Evolutionary conservation across 148 eudicot species (phyloP), one percentile per base, ranked within the genome.

Genomic region (Fagopyrum esculentum): DNA sequence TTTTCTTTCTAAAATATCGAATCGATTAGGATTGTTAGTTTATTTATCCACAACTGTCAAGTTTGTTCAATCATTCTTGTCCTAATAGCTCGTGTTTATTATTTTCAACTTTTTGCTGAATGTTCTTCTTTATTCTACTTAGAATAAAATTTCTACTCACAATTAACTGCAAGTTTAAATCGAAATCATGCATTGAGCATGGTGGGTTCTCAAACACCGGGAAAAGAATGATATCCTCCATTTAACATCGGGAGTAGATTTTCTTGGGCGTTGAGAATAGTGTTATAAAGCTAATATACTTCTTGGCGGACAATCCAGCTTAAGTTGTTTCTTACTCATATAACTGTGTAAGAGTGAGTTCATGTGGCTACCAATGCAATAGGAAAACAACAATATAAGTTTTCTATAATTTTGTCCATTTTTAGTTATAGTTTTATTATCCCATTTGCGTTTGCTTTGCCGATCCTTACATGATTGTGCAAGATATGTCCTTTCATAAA

Each of bases 401-500:
- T 3, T 66, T 66, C 40, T 35, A 1, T 66, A 40, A 19, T 66
- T 29, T 66, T 43, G 17, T 13, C 13, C 46, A 40, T 40, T 13
- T 64, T 35, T 40, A 12, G 47, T 40, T 43, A 17, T 5, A 66
- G 47, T 66, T 66, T 63, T 15, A 66, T 66, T 45, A 66, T 3
- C 71, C 17, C 47, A 4, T 13, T 66, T 40, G 71, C 43, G 19
- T 13, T 35, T 66, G 17, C 71, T 71, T 46, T 46, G 17, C 51
- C 47, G 35, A 71, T 46, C 45, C 55, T 45, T 17, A 8, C 19
- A 29, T 71, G 40, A 17, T 69, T 75, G 51, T 80, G 76, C 69
- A 90, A 96, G 93, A 90, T 74, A 30, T 85, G 85, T 72, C 98
- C 98, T 15, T 78, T 85, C 66, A 77, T 90, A 66, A 93, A 93